Conservation (phyloP, 345 rosid genomes). For the Trapa incisa region DNA sequence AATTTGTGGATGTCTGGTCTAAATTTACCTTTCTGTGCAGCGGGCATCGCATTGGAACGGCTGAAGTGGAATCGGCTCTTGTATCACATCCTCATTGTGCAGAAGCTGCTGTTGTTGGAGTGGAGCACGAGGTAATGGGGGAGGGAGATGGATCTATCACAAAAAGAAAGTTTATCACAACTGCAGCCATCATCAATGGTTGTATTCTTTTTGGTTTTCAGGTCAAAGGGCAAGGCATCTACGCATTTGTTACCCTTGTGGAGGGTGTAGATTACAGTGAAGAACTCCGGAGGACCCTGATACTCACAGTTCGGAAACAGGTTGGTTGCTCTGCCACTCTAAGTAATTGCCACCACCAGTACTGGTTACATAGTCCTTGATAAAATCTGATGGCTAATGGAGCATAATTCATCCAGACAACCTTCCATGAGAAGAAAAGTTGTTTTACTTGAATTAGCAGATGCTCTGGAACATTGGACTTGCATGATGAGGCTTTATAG, state of each 20-base stretch:
- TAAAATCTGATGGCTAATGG: too few species aligned
- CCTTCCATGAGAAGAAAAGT: too few species aligned
- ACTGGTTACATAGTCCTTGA: too few species aligned
- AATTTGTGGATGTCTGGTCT: background rate
- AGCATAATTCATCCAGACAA: too few species aligned
- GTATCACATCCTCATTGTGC: conserved; percentile 93
- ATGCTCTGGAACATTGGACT: too few species aligned
- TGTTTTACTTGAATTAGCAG: too few species aligned
- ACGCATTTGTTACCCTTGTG: conserved; percentile 87
- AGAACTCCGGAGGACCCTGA: conserved; percentile 67
- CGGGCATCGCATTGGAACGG: conserved; percentile 98
- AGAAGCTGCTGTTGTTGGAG: conserved; percentile 93
- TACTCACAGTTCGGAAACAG: conserved; percentile 69
- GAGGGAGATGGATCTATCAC: background rate
- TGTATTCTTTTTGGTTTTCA: conserved; percentile 9
- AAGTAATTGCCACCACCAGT: too few species aligned
- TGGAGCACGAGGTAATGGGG: conserved; percentile 77
- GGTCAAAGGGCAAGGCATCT: conserved; percentile 96
- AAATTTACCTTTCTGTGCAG: conserved; percentile 24
- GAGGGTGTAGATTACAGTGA: conserved; percentile 84
- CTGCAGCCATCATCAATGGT: too few species aligned
- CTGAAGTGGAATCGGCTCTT: conserved; percentile 97
- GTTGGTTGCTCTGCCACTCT: conserved; percentile 19
- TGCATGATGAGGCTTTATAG: background rate
- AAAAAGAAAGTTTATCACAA: background rate